Evolutionary conservation across 345 rosid species (phyloP).

Genomic region (Firmiana major): DNA sequence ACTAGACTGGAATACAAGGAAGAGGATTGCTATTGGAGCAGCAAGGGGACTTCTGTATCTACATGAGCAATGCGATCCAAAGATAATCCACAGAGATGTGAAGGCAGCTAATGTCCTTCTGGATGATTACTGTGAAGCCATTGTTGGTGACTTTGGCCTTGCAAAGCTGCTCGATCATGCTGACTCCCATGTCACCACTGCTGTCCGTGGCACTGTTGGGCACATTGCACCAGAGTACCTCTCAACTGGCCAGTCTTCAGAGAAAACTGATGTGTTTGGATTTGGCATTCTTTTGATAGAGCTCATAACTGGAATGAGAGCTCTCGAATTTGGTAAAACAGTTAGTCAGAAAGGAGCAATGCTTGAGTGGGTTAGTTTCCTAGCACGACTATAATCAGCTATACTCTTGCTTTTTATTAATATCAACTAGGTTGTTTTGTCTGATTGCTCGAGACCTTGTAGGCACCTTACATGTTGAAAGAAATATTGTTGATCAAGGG

Average conservation of each 20-base stretch:
- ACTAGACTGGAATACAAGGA: slow-evolving; percentile 83
- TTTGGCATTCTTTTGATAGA: slow-evolving; percentile 89
- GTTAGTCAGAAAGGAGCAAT: slow-evolving; percentile 84
- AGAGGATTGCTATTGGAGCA: slow-evolving; percentile 86
- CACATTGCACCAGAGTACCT: slow-evolving; percentile 96
- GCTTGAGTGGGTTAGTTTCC: slow-evolving; percentile 78
- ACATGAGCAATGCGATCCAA: slow-evolving; percentile 94
- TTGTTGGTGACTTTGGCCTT: slow-evolving; percentile 95
- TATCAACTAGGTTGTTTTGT: not conserved
- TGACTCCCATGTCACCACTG: slow-evolving; percentile 92
- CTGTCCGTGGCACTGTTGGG: slow-evolving; percentile 92
- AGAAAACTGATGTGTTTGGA: slow-evolving; percentile 93
- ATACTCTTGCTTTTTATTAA: not conserved
- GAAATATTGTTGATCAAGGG: not conserved
- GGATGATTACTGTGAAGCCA: slow-evolving; percentile 79
- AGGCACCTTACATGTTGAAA: not conserved
- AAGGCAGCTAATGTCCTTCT: slow-evolving; percentile 90
- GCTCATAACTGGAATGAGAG: slow-evolving; percentile 92
- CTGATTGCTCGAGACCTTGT: not conserved
- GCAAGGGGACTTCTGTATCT: slow-evolving; percentile 87
- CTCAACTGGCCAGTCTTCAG: slow-evolving; percentile 95
- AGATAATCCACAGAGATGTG: slow-evolving; percentile 89
- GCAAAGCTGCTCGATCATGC: slow-evolving; percentile 90
- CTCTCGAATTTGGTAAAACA: slow-evolving; percentile 84
- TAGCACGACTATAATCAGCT: not conserved